These are phyloP conservation scores for Yamadazyma ubonensis DNA, from an alignment of 805 yeast species.

Conservation along the genomic window DNA sequence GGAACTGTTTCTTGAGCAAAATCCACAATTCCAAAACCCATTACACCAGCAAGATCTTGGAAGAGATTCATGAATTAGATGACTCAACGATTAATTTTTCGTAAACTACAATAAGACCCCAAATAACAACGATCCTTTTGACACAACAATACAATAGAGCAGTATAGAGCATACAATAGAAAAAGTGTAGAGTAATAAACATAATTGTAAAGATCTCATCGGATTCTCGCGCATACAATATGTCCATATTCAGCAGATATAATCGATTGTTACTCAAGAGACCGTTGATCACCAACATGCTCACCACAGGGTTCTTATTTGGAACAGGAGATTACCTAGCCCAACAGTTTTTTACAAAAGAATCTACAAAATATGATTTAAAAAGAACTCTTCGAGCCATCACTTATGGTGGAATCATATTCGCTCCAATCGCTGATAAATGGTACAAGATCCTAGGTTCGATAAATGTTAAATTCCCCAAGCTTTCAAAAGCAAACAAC, in stretches of 20 bases:
- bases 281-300: slow-evolving; percentile 47
- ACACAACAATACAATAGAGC: too few species aligned
- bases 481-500: slow-evolving; percentile 1
- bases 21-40: slow-evolving; percentile 49
- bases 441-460: slow-evolving; percentile 61
- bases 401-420: slow-evolving; percentile 68
- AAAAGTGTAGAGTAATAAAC: too few species aligned
- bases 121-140: too few species aligned
- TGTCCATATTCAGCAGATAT: slow-evolving; percentile 11
- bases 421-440: slow-evolving; percentile 70
- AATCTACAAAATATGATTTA: slow-evolving; percentile 48
- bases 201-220: not conserved
- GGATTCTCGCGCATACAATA: not conserved
- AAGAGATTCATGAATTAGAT: slow-evolving; percentile 41
- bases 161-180: not conserved
- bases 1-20: slow-evolving; percentile 44
- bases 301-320: slow-evolving; percentile 56
- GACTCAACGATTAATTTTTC: slow-evolving; percentile 17
- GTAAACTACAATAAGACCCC: not conserved
- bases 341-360: slow-evolving; percentile 46
- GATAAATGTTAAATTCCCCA: slow-evolving; percentile 17
- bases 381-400: slow-evolving; percentile 61
- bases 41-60: slow-evolving; percentile 35
- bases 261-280: slow-evolving; percentile 27
- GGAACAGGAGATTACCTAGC: slow-evolving; percentile 78